These are phyloP conservation scores for Solioccasus polychromus DNA, from an alignment of 768 basidiomycete genomes.

Conservation along the genomic window DNA sequence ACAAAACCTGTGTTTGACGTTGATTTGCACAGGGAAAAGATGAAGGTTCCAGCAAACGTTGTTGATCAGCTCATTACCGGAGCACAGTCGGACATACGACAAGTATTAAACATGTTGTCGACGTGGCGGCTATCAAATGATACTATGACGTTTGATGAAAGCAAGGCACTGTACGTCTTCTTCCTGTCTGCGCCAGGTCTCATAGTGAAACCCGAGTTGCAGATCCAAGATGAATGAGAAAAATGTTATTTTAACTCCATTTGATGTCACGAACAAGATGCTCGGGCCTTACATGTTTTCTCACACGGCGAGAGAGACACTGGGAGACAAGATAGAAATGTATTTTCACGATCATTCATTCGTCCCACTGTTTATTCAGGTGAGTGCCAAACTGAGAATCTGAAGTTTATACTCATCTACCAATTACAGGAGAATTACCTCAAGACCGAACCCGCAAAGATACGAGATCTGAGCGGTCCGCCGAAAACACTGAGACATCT, in stretches of 20 bases:
- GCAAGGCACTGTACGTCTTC: conserved; percentile 77
- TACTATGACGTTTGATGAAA: conserved; percentile 87
- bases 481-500: conserved; percentile 70
- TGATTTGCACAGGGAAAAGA: conserved; percentile 64
- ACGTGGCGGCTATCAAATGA: conserved; percentile 88
- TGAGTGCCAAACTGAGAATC: conserved; percentile 25
- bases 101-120: conserved; percentile 96
- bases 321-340: conserved; percentile 90
- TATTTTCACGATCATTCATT: conserved; percentile 98
- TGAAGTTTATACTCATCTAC: not conserved
- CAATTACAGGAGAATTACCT: conserved; percentile 86
- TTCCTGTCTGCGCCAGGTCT: not conserved
- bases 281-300: conserved; percentile 92
- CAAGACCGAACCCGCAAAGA: conserved; percentile 69
- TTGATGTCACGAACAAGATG: conserved; percentile 86
- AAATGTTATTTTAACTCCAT: conserved; percentile 86
- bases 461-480: conserved; percentile 57
- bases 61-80: conserved; percentile 88
- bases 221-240: conserved; percentile 92
- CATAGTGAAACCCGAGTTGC: conserved; percentile 7
- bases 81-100: conserved; percentile 93
- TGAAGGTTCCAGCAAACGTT: conserved; percentile 89
- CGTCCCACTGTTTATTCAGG: conserved; percentile 93
- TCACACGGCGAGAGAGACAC: conserved; percentile 69
- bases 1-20: not conserved